phyloP scores from a whole-genome alignment of 805 yeast species.

The Torulaspora maleeae region DNA sequence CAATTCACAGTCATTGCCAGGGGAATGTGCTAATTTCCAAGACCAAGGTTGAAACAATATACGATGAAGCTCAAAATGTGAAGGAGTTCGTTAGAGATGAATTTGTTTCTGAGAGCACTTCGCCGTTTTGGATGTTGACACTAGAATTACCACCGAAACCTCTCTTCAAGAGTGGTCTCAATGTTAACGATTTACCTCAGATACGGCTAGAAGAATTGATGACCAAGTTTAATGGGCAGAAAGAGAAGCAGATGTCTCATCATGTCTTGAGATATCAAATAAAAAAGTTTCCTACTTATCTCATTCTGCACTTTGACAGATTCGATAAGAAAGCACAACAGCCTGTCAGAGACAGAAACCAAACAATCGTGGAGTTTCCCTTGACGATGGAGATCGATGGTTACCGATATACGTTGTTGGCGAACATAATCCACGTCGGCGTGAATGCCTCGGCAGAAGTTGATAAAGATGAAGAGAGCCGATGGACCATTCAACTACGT shows the following conservation, averaged over 20 bases:
- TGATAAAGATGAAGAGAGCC: slow-evolving; percentile 33
- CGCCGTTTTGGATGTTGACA: slow-evolving; percentile 38
- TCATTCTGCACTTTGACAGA: slow-evolving; percentile 57
- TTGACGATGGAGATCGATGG: slow-evolving; percentile 34
- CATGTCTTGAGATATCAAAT: slow-evolving; percentile 40
- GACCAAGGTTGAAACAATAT: slow-evolving; percentile 24
- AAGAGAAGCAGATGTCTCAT: slow-evolving; percentile 35
- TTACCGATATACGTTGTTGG: slow-evolving; percentile 41
- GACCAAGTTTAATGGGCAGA: slow-evolving; percentile 36
- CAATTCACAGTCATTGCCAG: slow-evolving; percentile 42
- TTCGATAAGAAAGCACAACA: slow-evolving; percentile 36
- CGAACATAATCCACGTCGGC: slow-evolving; percentile 44
- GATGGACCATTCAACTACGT: slow-evolving; percentile 49
- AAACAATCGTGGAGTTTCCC: slow-evolving; percentile 61
- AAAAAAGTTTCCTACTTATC: slow-evolving; percentile 45
- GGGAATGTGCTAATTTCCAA: slow-evolving; percentile 46
- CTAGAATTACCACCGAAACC: slow-evolving; percentile 59
- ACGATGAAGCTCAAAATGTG: slow-evolving; percentile 25
- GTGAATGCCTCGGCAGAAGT: slow-evolving; percentile 19
- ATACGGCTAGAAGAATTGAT: slow-evolving; percentile 44
- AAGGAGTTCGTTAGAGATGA: slow-evolving; percentile 19
- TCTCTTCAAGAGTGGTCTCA: slow-evolving; percentile 47
- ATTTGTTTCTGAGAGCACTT: slow-evolving; percentile 14
- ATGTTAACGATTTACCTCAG: slow-evolving; percentile 49
- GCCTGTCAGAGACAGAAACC: slow-evolving; percentile 44